Evolutionary conservation across 2,329 filamentous ascomycete species (phyloP).

Genomic region (Mariannaea elegans): DNA sequence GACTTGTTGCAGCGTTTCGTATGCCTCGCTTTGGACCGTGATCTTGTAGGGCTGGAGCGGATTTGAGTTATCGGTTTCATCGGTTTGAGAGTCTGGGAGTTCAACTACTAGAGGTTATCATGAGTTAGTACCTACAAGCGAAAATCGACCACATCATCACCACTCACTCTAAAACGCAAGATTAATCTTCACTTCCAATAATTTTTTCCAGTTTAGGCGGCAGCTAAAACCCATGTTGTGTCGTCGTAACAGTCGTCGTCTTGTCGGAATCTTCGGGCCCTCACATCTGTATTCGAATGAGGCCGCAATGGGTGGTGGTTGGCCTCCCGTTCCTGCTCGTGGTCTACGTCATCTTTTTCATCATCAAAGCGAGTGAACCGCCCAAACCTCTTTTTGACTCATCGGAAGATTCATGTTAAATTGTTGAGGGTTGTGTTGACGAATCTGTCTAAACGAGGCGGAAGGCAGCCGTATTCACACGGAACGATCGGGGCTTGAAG

Average conservation of each 20-base stretch:
- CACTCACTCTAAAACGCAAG: neutral
- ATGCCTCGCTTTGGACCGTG: neutral
- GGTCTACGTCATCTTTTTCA: slow-evolving; percentile 12
- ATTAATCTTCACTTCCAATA: neutral
- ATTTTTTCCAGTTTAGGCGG: neutral
- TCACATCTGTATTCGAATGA: neutral
- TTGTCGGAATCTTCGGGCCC: neutral
- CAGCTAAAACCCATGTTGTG: neutral
- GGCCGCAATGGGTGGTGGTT: neutral
- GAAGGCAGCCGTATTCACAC: slow-evolving; percentile 9
- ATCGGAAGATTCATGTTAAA: neutral
- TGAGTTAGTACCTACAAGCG: neutral
- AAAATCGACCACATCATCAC: neutral
- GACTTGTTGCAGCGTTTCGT: neutral
- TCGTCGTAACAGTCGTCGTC: neutral
- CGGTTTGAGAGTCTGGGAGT: neutral
- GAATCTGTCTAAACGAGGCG: neutral
- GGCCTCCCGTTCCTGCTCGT: neutral
- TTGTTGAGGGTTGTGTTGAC: slow-evolving; percentile 1
- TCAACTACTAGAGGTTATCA: neutral
- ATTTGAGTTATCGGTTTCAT: neutral
- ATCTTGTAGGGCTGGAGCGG: neutral
- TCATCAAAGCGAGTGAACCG: neutral
- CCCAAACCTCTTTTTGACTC: neutral
- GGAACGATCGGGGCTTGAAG: slow-evolving; percentile 1